These are phyloP conservation scores for Penicillium sp. DNA, from an alignment of 2,329 filamentous ascomycete genomes.

Conservation along the genomic window DNA sequence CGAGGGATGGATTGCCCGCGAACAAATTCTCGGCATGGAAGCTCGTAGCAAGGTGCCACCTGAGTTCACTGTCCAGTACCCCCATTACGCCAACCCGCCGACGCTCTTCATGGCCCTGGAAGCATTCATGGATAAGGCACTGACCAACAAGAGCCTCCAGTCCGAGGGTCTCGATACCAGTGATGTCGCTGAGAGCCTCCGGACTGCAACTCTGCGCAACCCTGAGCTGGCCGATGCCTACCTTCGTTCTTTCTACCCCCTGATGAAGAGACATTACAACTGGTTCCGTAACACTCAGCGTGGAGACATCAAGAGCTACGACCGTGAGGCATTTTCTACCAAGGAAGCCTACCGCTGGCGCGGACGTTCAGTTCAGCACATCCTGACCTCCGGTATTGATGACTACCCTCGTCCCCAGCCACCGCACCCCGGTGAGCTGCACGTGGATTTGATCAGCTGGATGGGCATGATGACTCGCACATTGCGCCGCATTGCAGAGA, in stretches of 20 bases:
- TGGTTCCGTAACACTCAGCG: conserved; percentile 94
- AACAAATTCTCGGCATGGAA: conserved; percentile 90
- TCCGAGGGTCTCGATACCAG: conserved; percentile 23
- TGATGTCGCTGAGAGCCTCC: conserved; percentile 48
- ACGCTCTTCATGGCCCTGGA: conserved; percentile 91
- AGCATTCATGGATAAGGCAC: conserved; percentile 76
- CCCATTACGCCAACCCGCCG: conserved; percentile 95
- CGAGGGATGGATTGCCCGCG: conserved; percentile 94
- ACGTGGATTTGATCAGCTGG: conserved; percentile 94
- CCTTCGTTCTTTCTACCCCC: conserved; percentile 76
- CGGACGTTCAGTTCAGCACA: conserved; percentile 80
- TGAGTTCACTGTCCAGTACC: conserved; percentile 94
- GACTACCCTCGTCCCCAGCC: conserved; percentile 94
- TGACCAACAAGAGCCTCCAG: conserved; percentile 42
- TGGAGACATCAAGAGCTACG: conserved; percentile 88
- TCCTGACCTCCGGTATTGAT: conserved; percentile 90
- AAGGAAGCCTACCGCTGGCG: conserved; percentile 96
- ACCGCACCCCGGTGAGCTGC: conserved; percentile 91
- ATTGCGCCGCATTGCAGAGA: conserved; percentile 75
- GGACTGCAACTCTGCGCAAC: conserved; percentile 67
- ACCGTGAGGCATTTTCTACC: conserved; percentile 81
- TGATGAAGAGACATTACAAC: conserved; percentile 83
- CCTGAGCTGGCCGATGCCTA: conserved; percentile 68
- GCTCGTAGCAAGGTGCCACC: conserved; percentile 90
- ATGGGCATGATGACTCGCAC: conserved; percentile 93